Evolutionary conservation across 2,329 filamentous ascomycete genomes (phyloP).

Genomic region (Eutypa lata): DNA sequence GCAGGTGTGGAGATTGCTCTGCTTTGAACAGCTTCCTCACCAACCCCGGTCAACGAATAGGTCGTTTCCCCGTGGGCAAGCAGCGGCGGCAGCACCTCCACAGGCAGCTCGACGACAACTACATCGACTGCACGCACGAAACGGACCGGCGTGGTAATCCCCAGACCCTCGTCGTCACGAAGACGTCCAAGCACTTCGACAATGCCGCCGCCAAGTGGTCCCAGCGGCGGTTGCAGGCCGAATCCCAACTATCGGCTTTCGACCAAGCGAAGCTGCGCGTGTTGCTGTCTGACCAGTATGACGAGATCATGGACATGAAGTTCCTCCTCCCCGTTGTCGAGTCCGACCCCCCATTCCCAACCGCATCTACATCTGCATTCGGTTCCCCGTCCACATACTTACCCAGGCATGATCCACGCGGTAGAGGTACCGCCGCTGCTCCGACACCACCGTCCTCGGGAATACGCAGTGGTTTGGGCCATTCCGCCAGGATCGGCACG

Average conservation of each 20-base stretch:
- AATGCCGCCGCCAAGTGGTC: conserved; percentile 1
- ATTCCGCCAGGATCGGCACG: too few relatives aligned
- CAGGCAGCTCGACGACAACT: conserved; percentile 4
- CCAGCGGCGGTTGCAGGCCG: conserved; percentile 4
- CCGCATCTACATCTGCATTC: neutral
- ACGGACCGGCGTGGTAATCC: conserved; percentile 7
- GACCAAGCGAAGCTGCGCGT: conserved; percentile 11
- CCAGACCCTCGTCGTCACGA: conserved; percentile 24
- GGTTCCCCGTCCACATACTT: neutral
- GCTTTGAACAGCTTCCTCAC: conserved; percentile 25
- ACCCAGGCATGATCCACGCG: too few relatives aligned
- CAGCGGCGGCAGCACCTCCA: conserved; percentile 19
- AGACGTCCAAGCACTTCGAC: conserved; percentile 6
- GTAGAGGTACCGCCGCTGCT: too few relatives aligned
- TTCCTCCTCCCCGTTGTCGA: neutral
- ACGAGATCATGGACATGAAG: conserved; percentile 12
- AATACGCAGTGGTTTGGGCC: too few relatives aligned
- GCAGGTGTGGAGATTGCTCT: conserved; percentile 22
- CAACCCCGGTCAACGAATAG: neutral
- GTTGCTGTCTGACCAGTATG: conserved; percentile 10
- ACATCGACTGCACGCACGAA: conserved; percentile 18
- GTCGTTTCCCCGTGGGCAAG: conserved; percentile 12
- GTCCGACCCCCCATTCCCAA: neutral
- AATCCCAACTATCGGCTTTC: conserved; percentile 9
- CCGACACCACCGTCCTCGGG: too few relatives aligned